These are phyloP conservation scores for Penicillium verhagenii DNA, from an alignment of 495 filamentous ascomycete genomes.

Conservation along the genomic window DNA sequence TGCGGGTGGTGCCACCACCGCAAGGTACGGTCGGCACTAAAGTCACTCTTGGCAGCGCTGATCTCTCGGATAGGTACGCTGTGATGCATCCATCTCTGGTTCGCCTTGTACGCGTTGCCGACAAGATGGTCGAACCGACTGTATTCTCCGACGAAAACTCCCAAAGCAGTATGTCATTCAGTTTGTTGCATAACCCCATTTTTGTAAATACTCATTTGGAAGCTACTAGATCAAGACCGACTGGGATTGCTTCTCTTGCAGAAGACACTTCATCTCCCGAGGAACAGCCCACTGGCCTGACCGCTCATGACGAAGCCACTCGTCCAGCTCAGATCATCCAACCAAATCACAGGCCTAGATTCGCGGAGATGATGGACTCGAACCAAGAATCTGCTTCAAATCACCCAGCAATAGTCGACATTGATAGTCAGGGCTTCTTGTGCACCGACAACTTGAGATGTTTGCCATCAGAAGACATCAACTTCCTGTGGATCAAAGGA, in stretches of 20 bases:
- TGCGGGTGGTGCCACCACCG: slow-evolving; percentile 50
- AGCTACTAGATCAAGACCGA: background rate
- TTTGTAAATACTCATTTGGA: too few species aligned
- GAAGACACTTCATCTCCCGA: background rate
- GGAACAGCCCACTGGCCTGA: background rate
- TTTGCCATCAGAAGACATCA: slow-evolving; percentile 43
- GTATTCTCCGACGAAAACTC: slow-evolving; percentile 29
- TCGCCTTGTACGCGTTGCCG: slow-evolving; percentile 51
- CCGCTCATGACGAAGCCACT: background rate
- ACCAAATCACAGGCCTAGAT: background rate
- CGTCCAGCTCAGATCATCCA: background rate
- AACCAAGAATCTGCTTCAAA: background rate
- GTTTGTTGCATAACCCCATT: background rate
- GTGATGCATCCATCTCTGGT: slow-evolving; percentile 48
- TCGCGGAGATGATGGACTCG: background rate
- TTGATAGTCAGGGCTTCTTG: slow-evolving; percentile 39
- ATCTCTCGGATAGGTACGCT: slow-evolving; percentile 40
- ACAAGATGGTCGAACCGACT: slow-evolving; percentile 41
- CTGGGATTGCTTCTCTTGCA: background rate
- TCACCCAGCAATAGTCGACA: background rate
- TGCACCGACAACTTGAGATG: slow-evolving; percentile 29
- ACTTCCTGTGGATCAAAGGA: slow-evolving; percentile 41
- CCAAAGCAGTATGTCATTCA: slow-evolving; percentile 22
- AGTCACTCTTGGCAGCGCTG: background rate
- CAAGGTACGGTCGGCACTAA: slow-evolving; percentile 38